phyloP scores from a whole-genome alignment of 2,329 filamentous ascomycete species.

The Gaeumannomyces tritici region DNA sequence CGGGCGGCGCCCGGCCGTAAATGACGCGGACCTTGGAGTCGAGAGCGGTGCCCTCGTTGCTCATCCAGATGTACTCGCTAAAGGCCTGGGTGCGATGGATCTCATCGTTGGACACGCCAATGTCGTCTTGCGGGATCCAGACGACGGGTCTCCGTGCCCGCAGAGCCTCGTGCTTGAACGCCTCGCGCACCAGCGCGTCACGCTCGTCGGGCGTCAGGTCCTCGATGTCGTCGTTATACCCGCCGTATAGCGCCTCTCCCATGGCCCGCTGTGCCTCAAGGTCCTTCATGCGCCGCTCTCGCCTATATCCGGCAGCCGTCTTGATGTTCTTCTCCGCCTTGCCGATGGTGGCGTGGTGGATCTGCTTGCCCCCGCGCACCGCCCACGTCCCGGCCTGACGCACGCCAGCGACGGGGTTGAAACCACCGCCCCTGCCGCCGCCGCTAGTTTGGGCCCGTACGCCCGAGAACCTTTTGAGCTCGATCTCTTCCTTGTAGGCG shows the following conservation, averaged over 20 bases:
- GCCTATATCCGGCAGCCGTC: slow-evolving; percentile 37
- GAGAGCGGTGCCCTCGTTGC: slow-evolving; percentile 81
- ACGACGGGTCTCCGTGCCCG: slow-evolving; percentile 77
- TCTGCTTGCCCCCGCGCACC: slow-evolving; percentile 35
- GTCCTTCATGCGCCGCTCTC: slow-evolving; percentile 44
- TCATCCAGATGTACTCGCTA: slow-evolving; percentile 81
- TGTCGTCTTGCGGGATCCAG: slow-evolving; percentile 86
- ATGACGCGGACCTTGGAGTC: slow-evolving; percentile 76
- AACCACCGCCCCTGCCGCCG: slow-evolving; percentile 17
- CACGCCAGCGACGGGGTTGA: slow-evolving; percentile 34
- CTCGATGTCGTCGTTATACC: slow-evolving; percentile 86
- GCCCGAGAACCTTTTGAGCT: slow-evolving; percentile 21
- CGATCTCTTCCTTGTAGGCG: slow-evolving; percentile 20
- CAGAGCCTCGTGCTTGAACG: slow-evolving; percentile 84
- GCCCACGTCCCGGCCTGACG: slow-evolving; percentile 39
- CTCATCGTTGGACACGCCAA: slow-evolving; percentile 89
- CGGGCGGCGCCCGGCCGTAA: slow-evolving; percentile 76
- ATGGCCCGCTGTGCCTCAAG: slow-evolving; percentile 65
- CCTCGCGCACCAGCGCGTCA: slow-evolving; percentile 73
- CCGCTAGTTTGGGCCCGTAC: slow-evolving; percentile 5
- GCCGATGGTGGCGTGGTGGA: slow-evolving; percentile 35
- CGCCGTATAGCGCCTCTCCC: slow-evolving; percentile 74
- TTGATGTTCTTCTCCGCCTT: slow-evolving; percentile 27
- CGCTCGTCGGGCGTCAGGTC: slow-evolving; percentile 86
- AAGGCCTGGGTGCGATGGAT: slow-evolving; percentile 67